Evolutionary conservation across 257 asterid genomes (phyloP), one percentile per base, ranked within the genome.

Genomic region (Nicotiana knightiana): DNA sequence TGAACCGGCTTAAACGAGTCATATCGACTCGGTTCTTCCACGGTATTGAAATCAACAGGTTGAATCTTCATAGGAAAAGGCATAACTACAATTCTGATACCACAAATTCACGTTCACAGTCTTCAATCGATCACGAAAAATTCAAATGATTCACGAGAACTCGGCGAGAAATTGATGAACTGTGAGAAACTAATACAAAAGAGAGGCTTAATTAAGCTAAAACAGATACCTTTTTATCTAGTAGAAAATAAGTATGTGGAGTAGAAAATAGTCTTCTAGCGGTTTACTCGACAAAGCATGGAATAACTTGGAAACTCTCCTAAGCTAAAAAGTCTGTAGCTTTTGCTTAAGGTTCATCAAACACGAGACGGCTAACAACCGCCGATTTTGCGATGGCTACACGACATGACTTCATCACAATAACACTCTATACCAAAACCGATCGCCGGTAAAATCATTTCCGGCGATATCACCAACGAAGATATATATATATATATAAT

Each of bases 41-140:
- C 83, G 46, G 81, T 75, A 77, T 63, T 85, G 81, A 88, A 87
- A 84, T 96, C 97, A 76, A 96, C 70, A 4, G 99, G 99, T 46
- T 93, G 98, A 86, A 96, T 89, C 86, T 90, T 96, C 97, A 92
- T 88, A 9, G 93, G 87, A 78, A 86, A 86, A 81, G 91, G 89
- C 88, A 88, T 87, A 46, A 76, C 81, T 53, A 21, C 82, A 35
- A 79, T 59, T 78, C 39, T 78, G 12, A 8, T 6, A n/a, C 57
- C 5, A n/a, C 8, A 59, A 62, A n/a, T 5, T 59, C 24, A 18
- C 35, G 7, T 17, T 59, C 0, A 59, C 30, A n/a, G 16, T 55
- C 64, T 6, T 7, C 48, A 32, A 66, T 75, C 75, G 48, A 59
- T 54, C 21, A 55, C 46, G 8, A 3, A 43, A 21, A 57, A 16